Evolutionary conservation across 2,329 filamentous ascomycete genomes (phyloP).

Genomic region (Exserohilum rostratum): DNA sequence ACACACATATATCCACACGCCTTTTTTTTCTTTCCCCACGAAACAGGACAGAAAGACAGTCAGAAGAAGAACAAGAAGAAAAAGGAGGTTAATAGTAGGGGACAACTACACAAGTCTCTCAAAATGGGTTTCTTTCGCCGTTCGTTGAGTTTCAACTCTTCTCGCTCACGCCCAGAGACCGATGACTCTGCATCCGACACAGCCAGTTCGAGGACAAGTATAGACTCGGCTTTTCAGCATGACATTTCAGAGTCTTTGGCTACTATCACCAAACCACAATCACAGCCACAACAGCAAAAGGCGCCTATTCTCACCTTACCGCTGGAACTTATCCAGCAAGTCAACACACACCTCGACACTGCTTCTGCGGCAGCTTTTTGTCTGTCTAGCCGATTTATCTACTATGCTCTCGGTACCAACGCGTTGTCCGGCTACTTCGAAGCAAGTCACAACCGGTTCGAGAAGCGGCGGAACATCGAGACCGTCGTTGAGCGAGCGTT

Average conservation of each 20-base stretch:
- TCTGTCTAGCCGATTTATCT: constrained; percentile 33
- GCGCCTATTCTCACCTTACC: constrained; percentile 33
- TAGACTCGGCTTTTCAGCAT: constrained; percentile 11
- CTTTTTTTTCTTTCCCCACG: no score
- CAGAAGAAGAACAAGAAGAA: neutral
- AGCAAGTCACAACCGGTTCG: constrained; percentile 19
- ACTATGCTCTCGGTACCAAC: constrained; percentile 36
- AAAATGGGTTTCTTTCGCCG: constrained; percentile 20
- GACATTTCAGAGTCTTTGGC: constrained; percentile 15
- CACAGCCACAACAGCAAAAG: neutral
- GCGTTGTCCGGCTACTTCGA: constrained; percentile 26
- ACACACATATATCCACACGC: no score
- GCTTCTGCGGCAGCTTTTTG: constrained; percentile 34
- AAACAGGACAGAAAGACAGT: neutral
- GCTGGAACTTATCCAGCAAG: constrained; percentile 39
- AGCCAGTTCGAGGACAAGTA: constrained; percentile 21
- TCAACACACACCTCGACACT: constrained; percentile 33
- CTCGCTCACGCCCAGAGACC: constrained; percentile 13
- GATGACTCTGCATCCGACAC: constrained; percentile 11
- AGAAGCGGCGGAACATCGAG: constrained; percentile 31
- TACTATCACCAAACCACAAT: constrained; percentile 11
- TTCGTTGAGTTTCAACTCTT: constrained; percentile 20
- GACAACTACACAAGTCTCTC: no score
- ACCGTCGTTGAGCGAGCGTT: constrained; percentile 42
- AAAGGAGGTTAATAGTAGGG: no score